Conservation (phyloP, 1,284 basidiomycete genomes). For the Exobasidium rhododendri region DNA sequence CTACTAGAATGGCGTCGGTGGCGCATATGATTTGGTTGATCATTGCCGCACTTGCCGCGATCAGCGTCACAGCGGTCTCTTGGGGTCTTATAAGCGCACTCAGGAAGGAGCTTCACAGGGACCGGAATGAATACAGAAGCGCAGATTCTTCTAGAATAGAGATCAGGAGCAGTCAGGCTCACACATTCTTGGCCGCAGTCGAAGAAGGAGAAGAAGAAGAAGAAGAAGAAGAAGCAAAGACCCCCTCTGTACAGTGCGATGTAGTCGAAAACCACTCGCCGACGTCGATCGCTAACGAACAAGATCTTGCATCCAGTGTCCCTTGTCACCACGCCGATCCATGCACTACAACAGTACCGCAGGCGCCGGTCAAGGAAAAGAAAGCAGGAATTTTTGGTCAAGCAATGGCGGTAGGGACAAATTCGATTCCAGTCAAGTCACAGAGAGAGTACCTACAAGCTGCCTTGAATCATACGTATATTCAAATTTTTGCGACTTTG, state of each 20-base stretch:
- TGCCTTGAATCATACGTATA: constrained; percentile 1
- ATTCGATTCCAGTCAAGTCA: neutral
- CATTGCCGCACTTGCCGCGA: neutral
- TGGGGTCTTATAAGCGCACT: neutral
- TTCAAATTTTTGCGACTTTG: constrained; percentile 3
- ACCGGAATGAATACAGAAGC: neutral
- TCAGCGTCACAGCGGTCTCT: neutral
- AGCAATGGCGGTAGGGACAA: neutral
- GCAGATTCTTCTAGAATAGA: too few species aligned
- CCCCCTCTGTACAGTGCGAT: too few species aligned
- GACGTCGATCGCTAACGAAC: neutral
- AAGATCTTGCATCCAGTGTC: neutral
- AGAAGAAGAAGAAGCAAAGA: neutral
- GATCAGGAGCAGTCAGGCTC: neutral
- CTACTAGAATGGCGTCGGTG: neutral
- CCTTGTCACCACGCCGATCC: neutral
- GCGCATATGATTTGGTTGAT: neutral
- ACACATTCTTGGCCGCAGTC: neutral
- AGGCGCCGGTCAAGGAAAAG: neutral
- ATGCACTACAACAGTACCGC: neutral
- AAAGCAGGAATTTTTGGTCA: neutral
- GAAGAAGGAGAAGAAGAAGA: neutral
- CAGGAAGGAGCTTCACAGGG: neutral
- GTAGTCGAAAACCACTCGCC: neutral
- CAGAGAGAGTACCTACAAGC: neutral